Evolutionary conservation across 768 basidiomycete genomes (phyloP).

Genomic region (Kwoniella heveanensis): DNA sequence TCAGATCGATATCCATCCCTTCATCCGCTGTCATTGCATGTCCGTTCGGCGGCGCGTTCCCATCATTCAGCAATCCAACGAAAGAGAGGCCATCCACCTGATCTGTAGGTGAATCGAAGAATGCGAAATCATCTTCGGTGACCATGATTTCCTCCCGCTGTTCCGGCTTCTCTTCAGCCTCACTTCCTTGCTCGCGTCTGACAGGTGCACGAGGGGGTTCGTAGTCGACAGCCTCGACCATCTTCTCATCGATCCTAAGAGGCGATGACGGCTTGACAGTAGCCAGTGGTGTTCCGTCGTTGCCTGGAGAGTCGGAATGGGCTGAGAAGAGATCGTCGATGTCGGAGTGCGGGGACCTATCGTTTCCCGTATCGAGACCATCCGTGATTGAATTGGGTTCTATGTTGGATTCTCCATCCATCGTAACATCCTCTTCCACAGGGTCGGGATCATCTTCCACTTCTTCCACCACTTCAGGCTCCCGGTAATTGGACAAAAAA

Average conservation of each 20-base stretch:
- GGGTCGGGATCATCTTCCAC: constrained; percentile 13
- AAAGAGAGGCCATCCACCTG: too few relatives aligned
- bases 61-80: too few relatives aligned
- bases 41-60: neutral
- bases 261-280: neutral
- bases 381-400: neutral
- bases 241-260: neutral
- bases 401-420: constrained; percentile 20
- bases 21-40: neutral
- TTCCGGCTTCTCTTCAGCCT: neutral
- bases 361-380: neutral
- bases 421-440: constrained; percentile 12
- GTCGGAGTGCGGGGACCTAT: neutral
- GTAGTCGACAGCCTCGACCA: neutral
- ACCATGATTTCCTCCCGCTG: constrained; percentile 8
- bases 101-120: constrained; percentile 30
- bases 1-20: neutral
- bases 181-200: neutral
- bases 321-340: constrained; percentile 31
- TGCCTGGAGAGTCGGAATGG: constrained; percentile 14
- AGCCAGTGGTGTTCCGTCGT: neutral
- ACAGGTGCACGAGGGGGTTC: neutral
- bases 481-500: constrained; percentile 24
- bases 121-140: constrained; percentile 33
- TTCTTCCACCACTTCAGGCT: constrained; percentile 16